Conservation (phyloP, 2,329 filamentous ascomycete species). For the Aspergillus ochraceoroseus region DNA sequence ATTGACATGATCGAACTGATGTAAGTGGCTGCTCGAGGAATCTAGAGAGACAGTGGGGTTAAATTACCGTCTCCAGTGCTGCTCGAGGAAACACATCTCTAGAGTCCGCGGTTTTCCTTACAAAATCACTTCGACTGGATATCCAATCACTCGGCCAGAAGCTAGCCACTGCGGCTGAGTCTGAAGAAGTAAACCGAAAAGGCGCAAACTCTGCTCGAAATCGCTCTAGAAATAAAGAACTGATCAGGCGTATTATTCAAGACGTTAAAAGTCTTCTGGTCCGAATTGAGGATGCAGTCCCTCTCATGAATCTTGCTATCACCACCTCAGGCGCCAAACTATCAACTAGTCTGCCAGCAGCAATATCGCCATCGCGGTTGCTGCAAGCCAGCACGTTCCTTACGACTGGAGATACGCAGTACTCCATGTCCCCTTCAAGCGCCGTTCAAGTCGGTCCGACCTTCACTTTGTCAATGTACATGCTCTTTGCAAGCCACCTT, state of each 20-base stretch:
- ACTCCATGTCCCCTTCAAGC: conserved; percentile 58
- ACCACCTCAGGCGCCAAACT: conserved; percentile 87
- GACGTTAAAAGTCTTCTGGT: conserved; percentile 71
- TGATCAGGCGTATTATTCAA: conserved; percentile 64
- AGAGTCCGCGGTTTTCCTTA: conserved; percentile 77
- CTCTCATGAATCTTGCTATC: conserved; percentile 86
- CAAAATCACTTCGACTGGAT: conserved; percentile 75
- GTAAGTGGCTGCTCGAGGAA: conserved; percentile 43
- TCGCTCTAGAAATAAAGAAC: conserved; percentile 55
- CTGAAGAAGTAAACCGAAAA: conserved; percentile 47
- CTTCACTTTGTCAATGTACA: conserved; percentile 85
- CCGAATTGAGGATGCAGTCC: conserved; percentile 85
- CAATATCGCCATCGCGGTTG: conserved; percentile 83
- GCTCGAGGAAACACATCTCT: conserved; percentile 73
- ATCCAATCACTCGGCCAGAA: conserved; percentile 75
- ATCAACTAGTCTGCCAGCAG: conserved; percentile 70
- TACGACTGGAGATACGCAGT: conserved; percentile 79
- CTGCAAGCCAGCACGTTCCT: conserved; percentile 90
- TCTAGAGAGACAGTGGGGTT: background rate
- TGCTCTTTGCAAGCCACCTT: conserved; percentile 83
- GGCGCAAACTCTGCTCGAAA: conserved; percentile 39
- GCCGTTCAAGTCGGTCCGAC: conserved; percentile 79
- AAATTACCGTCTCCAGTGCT: conserved; percentile 43
- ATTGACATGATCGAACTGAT: conserved; percentile 92
- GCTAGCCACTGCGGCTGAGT: conserved; percentile 63